These are phyloP conservation scores for Delphinella strobiligena DNA, from an alignment of 2,329 filamentous ascomycete species.

Conservation along the genomic window DNA sequence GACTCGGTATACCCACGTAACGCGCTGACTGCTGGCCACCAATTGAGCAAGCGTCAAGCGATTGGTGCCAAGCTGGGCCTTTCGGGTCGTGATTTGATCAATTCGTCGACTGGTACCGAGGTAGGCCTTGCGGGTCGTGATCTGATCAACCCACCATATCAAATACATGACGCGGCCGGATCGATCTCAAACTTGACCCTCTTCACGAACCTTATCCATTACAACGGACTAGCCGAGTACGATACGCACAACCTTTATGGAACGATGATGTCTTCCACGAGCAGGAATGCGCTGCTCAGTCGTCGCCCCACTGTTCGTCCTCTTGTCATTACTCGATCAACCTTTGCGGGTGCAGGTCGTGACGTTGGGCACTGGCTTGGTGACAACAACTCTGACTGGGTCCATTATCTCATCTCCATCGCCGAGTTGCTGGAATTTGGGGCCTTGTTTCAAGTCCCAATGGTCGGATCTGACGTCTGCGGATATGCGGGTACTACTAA, in stretches of 20 bases:
- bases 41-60: constrained; percentile 6
- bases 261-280: constrained; percentile 58
- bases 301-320: constrained; percentile 54
- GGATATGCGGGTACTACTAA: constrained; percentile 59
- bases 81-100: constrained; percentile 50
- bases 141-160: background rate
- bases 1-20: too few species aligned
- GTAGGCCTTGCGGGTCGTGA: background rate
- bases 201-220: constrained; percentile 54
- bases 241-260: constrained; percentile 72
- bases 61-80: constrained; percentile 32
- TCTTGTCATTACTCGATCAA: constrained; percentile 63
- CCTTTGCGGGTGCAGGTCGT: constrained; percentile 58
- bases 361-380: constrained; percentile 51
- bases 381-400: constrained; percentile 37
- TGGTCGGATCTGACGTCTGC: constrained; percentile 53
- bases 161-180: constrained; percentile 23
- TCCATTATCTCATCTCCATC: constrained; percentile 31
- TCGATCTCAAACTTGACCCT: constrained; percentile 38
- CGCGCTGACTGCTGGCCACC: too few species aligned
- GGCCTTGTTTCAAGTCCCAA: constrained; percentile 33
- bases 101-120: constrained; percentile 37
- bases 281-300: constrained; percentile 52
- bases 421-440: constrained; percentile 33
- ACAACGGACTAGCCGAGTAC: constrained; percentile 55